Percentiles rank a stretch among this genome's conserved stretches.
phyloP scores from a whole-genome alignment of 208 protist species.

The Wallacemonas sp. region DNA sequence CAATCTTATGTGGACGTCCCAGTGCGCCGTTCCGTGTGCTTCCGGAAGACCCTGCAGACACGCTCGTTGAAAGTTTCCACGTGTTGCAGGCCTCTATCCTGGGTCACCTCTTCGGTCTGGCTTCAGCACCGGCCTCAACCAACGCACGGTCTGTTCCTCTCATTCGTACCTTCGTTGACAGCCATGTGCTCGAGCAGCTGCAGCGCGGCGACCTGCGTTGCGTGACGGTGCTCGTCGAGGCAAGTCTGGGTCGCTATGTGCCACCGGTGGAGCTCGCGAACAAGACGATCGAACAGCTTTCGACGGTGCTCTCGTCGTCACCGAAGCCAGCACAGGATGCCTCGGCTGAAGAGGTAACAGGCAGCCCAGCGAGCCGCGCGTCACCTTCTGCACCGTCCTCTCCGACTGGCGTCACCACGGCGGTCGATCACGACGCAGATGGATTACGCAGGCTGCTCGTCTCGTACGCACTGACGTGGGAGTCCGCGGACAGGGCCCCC shows the following conservation, averaged over 20 bases:
- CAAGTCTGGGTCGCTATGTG: slow-evolving; percentile 1
- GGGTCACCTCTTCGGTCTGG: slow-evolving; percentile 32
- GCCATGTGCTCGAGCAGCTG: slow-evolving; percentile 6
- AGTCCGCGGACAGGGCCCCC: slow-evolving; percentile 20
- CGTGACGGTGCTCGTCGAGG: slow-evolving; percentile 9
- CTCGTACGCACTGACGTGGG: slow-evolving; percentile 32
- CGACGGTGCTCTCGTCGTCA: background rate
- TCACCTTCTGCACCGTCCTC: background rate
- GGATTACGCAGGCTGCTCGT: slow-evolving; percentile 19
- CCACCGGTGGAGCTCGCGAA: slow-evolving; percentile 4
- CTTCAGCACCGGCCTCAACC: background rate
- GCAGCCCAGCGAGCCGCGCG: background rate
- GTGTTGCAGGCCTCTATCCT: slow-evolving; percentile 41
- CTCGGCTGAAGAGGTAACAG: background rate
- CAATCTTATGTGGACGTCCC: slow-evolving; percentile 31
- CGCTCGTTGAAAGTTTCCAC: slow-evolving; percentile 29
- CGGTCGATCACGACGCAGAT: background rate
- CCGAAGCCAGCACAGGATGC: background rate
- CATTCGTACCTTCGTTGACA: slow-evolving; percentile 13
- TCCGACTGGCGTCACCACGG: background rate
- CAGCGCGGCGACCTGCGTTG: slow-evolving; percentile 2
- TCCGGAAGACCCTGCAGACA: slow-evolving; percentile 17
- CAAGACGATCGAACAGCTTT: background rate
- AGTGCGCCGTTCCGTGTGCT: slow-evolving; percentile 35
- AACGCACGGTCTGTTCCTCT: slow-evolving; percentile 14